Conservation (phyloP, 2,329 filamentous ascomycete species). For the Phaeosphaeriaceae sp. region DNA sequence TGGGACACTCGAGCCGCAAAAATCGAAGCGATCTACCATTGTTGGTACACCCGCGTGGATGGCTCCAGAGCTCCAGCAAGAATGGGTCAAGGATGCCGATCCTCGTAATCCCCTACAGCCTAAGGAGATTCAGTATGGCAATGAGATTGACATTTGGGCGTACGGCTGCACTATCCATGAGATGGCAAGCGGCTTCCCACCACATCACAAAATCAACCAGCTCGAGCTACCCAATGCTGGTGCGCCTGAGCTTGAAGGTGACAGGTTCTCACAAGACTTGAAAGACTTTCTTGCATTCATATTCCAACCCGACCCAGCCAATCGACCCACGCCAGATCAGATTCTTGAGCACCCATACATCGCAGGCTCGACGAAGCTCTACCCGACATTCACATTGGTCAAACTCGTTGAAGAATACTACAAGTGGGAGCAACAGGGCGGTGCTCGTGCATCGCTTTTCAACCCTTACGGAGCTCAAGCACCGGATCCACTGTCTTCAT, state of each 20-base stretch:
- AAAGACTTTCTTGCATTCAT: constrained; percentile 77
- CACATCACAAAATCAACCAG: constrained; percentile 61
- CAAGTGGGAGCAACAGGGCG: constrained; percentile 77
- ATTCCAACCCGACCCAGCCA: constrained; percentile 70
- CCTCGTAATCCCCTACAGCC: constrained; percentile 59
- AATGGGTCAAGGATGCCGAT: constrained; percentile 63
- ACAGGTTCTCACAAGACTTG: constrained; percentile 72
- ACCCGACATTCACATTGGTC: constrained; percentile 69
- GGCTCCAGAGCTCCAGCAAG: constrained; percentile 72
- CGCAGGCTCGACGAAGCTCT: constrained; percentile 65
- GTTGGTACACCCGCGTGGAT: constrained; percentile 88
- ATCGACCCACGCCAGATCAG: constrained; percentile 72
- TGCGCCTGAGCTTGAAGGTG: constrained; percentile 73
- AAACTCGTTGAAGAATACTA: constrained; percentile 75
- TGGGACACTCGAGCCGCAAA: constrained; percentile 75
- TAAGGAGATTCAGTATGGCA: constrained; percentile 60
- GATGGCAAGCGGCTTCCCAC: constrained; percentile 79
- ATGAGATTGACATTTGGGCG: constrained; percentile 77
- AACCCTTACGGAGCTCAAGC: constrained; percentile 65
- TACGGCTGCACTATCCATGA: constrained; percentile 83
- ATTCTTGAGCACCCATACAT: constrained; percentile 76
- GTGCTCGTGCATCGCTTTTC: constrained; percentile 71
- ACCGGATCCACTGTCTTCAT: constrained; percentile 56
- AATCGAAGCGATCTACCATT: constrained; percentile 79
- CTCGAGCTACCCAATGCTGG: constrained; percentile 51